Evolutionary conservation across 345 rosid genomes (phyloP).

Genomic region (Aegle marmelos): DNA sequence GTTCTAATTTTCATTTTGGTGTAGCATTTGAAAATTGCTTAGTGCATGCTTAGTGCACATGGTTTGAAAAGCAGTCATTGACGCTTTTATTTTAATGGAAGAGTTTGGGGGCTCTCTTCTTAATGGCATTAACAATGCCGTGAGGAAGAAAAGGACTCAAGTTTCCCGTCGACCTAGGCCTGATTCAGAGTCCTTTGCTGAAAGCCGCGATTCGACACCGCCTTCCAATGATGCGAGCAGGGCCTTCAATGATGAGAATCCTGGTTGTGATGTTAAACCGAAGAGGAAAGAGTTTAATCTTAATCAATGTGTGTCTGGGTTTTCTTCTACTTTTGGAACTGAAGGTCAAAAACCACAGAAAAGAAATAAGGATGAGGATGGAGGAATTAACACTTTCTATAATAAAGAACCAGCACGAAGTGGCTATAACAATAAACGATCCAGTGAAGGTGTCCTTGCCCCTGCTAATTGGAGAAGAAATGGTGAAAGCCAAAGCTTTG

Average conservation of each 20-base stretch:
- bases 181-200: conserved; percentile 37
- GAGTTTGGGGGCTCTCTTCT: conserved; percentile 31
- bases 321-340: conserved; percentile 33
- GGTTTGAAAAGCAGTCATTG: conserved; percentile 18
- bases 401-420: conserved; percentile 36
- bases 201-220: conserved; percentile 35
- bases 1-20: neutral
- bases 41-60: neutral
- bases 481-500: conserved; percentile 43
- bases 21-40: conserved; percentile 7
- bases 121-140: conserved; percentile 42
- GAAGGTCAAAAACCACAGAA: conserved; percentile 27
- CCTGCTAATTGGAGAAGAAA: conserved; percentile 66
- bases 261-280: conserved; percentile 42
- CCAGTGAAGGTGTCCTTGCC: conserved; percentile 78
- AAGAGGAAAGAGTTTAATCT: conserved; percentile 68
- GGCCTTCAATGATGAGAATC: conserved; percentile 66
- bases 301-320: conserved; percentile 54
- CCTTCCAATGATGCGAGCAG: conserved; percentile 48
- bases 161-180: conserved; percentile 64
- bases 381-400: conserved; percentile 32
- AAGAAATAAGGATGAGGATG: conserved; percentile 34
- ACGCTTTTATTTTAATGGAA: conserved; percentile 42
- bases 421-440: conserved; percentile 38
- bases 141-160: conserved; percentile 72